phyloP scores from a whole-genome alignment of 805 yeast species.

The Cyberlindnera xylosilytica region DNA sequence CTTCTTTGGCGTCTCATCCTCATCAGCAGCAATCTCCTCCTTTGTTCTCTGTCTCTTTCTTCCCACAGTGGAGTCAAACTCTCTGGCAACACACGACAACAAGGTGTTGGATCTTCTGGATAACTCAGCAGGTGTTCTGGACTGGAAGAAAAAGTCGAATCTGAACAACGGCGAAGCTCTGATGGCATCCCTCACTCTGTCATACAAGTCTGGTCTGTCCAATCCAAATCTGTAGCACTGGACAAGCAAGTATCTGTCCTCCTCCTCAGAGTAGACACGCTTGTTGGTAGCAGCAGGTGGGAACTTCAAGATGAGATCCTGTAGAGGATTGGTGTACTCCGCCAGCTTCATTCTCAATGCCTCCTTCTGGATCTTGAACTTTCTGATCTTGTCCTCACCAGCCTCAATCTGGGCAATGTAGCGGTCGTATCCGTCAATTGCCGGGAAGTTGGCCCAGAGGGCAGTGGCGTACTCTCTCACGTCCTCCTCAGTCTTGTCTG shows the following conservation, averaged over 20 bases:
- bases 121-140: conserved; percentile 74
- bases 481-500: conserved; percentile 75
- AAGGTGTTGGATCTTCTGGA: conserved; percentile 80
- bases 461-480: conserved; percentile 71
- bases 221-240: conserved; percentile 79
- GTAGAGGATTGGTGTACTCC: conserved; percentile 70
- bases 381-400: conserved; percentile 81
- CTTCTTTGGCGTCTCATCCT: conserved; percentile 15
- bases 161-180: conserved; percentile 74
- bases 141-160: conserved; percentile 83
- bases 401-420: conserved; percentile 76
- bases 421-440: conserved; percentile 87
- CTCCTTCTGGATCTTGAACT: conserved; percentile 68
- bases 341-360: conserved; percentile 73
- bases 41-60: conserved; percentile 16
- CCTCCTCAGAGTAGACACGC: conserved; percentile 79
- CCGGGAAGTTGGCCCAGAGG: conserved; percentile 77
- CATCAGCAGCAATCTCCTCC: conserved; percentile 13
- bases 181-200: conserved; percentile 70
- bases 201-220: conserved; percentile 76
- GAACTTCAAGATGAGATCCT: conserved; percentile 65
- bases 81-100: conserved; percentile 70
- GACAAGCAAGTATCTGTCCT: conserved; percentile 82
- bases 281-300: conserved; percentile 70
- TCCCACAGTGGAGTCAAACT: conserved; percentile 29